Evolutionary conservation across 352 stramenopile species (phyloP).

Genomic region (Phytophthora hybrid): DNA sequence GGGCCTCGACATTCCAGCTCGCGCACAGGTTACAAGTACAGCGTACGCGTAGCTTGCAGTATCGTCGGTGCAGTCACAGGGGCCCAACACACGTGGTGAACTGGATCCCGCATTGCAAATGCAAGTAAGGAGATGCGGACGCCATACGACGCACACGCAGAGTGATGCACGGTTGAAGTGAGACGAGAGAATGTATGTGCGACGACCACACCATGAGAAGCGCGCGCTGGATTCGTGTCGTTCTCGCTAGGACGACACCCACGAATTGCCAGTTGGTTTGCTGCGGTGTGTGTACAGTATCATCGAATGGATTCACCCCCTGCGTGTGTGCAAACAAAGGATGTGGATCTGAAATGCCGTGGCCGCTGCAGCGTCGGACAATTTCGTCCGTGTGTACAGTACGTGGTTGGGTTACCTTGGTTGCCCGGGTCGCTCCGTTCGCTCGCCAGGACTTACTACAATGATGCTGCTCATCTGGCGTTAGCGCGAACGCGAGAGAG

Average conservation of each 20-base stretch:
- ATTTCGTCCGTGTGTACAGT: conserved; percentile 12
- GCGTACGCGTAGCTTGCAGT: background rate
- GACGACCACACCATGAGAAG: background rate
- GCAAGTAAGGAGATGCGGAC: background rate
- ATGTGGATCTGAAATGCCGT: background rate
- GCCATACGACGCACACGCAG: background rate
- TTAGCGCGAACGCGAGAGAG: conserved; percentile 16
- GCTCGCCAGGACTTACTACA: conserved; percentile 6
- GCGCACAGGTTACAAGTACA: background rate
- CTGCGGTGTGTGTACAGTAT: background rate
- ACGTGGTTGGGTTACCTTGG: conserved; percentile 9
- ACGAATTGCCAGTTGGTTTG: background rate
- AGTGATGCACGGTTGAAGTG: conserved; percentile 1
- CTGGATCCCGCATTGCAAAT: conserved; percentile 4
- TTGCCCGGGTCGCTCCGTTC: conserved; percentile 24
- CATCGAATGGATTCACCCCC: no score
- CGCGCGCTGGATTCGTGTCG: background rate
- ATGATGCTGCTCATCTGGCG: conserved; percentile 1
- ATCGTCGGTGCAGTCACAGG: background rate
- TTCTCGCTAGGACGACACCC: background rate
- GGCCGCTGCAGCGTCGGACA: no score
- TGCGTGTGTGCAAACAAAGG: background rate
- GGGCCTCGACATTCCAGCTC: background rate
- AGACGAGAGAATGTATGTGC: background rate
- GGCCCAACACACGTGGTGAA: background rate